These are phyloP conservation scores for Skeletonema tropicum DNA, from an alignment of 108 stramenopile genomes.

Conservation along the genomic window DNA sequence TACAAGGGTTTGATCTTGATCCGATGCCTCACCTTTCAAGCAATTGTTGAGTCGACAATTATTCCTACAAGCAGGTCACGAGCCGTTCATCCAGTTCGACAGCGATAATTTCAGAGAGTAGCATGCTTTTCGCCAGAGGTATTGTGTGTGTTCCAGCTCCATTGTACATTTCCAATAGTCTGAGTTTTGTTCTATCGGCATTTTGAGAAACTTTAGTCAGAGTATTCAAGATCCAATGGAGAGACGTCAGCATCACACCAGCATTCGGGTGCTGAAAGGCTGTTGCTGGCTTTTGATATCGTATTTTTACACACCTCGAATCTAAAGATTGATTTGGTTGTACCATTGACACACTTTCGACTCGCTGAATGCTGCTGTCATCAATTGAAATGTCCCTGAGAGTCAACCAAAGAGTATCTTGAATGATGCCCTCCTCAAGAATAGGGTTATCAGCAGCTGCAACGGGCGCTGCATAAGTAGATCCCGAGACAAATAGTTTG, in stretches of 20 bases:
- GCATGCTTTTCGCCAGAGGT: conserved; percentile 57
- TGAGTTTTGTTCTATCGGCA: neutral
- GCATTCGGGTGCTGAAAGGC: conserved; percentile 85
- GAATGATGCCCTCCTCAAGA: conserved; percentile 25
- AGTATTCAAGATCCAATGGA: conserved; percentile 69
- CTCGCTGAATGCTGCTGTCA: neutral
- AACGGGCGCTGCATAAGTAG: neutral
- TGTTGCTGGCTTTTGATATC: conserved; percentile 67
- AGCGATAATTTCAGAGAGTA: conserved; percentile 55
- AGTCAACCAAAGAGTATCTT: conserved; percentile 41
- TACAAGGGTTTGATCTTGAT: conserved; percentile 24
- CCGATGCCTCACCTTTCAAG: conserved; percentile 19
- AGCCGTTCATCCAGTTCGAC: conserved; percentile 75
- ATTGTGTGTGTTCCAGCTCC: conserved; percentile 87
- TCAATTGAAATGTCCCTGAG: neutral
- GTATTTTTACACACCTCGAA: conserved; percentile 16
- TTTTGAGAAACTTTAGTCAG: conserved; percentile 26
- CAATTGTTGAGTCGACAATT: conserved; percentile 66
- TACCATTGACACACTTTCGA: conserved; percentile 23
- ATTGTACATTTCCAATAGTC: conserved; percentile 78
- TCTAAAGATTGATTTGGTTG: conserved; percentile 3
- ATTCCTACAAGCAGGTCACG: conserved; percentile 54
- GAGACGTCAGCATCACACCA: conserved; percentile 65
- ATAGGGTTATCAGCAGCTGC: neutral
- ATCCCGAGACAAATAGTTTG: conserved; percentile 12